phyloP scores from a whole-genome alignment of 352 stramenopile species.

The Globisporangium barbulae region DNA sequence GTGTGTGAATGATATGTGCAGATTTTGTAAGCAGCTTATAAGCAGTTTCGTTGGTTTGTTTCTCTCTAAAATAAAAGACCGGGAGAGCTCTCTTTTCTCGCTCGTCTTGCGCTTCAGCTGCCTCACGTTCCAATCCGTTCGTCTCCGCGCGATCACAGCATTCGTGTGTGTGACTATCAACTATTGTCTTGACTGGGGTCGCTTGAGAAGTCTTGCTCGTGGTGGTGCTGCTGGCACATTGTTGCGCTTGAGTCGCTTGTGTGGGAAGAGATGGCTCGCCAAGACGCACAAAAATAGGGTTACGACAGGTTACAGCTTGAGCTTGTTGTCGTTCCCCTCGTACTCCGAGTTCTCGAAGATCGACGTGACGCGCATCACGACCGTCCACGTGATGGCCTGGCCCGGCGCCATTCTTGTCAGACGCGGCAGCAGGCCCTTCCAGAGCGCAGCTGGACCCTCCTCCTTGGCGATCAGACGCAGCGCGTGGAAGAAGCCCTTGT shows the following conservation, averaged over 20 bases:
- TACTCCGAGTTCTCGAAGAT: slow-evolving; percentile 82
- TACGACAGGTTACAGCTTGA: slow-evolving; percentile 51
- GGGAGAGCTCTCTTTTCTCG: background rate
- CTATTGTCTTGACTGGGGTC: background rate
- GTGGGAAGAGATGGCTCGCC: background rate
- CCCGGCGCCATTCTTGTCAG: slow-evolving; percentile 95
- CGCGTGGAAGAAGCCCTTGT: slow-evolving; percentile 93
- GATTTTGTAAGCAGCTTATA: background rate
- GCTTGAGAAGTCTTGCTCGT: background rate
- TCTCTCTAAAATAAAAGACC: slow-evolving; percentile 7
- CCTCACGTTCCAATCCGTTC: background rate
- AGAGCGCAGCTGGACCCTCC: slow-evolving; percentile 92
- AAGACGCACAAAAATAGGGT: slow-evolving; percentile 6
- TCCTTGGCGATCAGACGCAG: slow-evolving; percentile 93
- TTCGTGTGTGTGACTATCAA: background rate
- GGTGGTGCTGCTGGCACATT: too few relatives aligned
- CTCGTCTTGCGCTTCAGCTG: background rate
- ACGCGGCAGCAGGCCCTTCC: slow-evolving; percentile 95
- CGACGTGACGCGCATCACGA: slow-evolving; percentile 86
- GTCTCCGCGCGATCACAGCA: background rate
- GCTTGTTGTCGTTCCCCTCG: slow-evolving; percentile 46
- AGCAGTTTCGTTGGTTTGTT: background rate
- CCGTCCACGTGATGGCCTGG: slow-evolving; percentile 96
- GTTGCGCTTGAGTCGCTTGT: too few relatives aligned
- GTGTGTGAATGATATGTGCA: background rate